These are phyloP conservation scores for Barnettozyma siamensis DNA, from an alignment of 805 yeast genomes.

Conservation along the genomic window DNA sequence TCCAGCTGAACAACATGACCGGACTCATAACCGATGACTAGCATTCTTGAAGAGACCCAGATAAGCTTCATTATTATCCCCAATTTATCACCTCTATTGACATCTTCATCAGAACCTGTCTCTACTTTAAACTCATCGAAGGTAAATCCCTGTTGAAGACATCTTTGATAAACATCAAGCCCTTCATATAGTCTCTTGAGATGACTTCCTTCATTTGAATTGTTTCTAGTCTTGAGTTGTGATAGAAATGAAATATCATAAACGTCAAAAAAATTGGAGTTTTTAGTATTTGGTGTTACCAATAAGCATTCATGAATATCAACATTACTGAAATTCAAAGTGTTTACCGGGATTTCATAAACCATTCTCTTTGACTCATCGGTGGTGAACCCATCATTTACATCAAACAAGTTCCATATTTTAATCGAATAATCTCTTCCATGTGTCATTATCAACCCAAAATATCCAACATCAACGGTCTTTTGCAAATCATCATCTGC, in stretches of 20 bases:
- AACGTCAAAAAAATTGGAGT: conserved; percentile 61
- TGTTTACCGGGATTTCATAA: conserved; percentile 60
- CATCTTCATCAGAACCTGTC: conserved; percentile 6
- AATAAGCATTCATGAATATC: conserved; percentile 32
- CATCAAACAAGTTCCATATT: conserved; percentile 37
- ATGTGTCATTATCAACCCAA: conserved; percentile 52
- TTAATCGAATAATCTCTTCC: conserved; percentile 56
- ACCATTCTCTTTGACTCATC: conserved; percentile 18
- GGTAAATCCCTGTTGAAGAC: conserved; percentile 9
- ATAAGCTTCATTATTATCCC: conserved; percentile 65
- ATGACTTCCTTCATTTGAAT: conserved; percentile 11
- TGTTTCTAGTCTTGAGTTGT: background rate
- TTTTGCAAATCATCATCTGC: conserved; percentile 3
- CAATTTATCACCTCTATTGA: conserved; percentile 29
- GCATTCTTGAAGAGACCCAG: conserved; percentile 28
- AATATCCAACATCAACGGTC: conserved; percentile 24
- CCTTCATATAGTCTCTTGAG: conserved; percentile 23
- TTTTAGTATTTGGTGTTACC: conserved; percentile 58
- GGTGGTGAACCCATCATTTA: background rate
- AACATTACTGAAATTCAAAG: conserved; percentile 68
- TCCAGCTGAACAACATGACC: conserved; percentile 46
- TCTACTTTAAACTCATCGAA: conserved; percentile 16
- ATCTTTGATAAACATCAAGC: conserved; percentile 15
- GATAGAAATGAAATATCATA: conserved; percentile 34
- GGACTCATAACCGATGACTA: conserved; percentile 65